Percentiles rank a stretch among this genome's conserved stretches.
Evolutionary conservation across 164 flowering plant species (phyloP).

Genomic region (Dillenia turbinata): DNA sequence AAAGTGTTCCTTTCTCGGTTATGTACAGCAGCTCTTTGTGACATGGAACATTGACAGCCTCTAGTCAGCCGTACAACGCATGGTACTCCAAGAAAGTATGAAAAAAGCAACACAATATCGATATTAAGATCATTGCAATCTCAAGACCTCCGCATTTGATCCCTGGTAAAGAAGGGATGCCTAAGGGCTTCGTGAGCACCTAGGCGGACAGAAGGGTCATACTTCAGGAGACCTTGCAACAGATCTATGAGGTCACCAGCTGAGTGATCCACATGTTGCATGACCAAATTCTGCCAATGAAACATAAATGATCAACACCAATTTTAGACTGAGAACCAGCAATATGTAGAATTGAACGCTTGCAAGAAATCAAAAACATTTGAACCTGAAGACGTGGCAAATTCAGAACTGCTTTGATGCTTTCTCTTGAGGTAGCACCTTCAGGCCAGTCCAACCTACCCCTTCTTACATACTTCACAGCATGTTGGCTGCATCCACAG

Average conservation of each 20-base stretch:
- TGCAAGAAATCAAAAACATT: not conserved
- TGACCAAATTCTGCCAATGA: slow-evolving; percentile 41
- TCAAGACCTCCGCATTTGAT: slow-evolving; percentile 29
- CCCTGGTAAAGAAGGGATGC: slow-evolving; percentile 62
- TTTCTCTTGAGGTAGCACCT: slow-evolving; percentile 66
- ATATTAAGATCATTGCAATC: no score
- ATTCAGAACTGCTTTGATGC: slow-evolving; percentile 61
- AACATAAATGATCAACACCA: not conserved
- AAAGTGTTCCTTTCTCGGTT: no score
- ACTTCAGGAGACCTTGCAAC: slow-evolving; percentile 62
- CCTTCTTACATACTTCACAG: slow-evolving; percentile 61
- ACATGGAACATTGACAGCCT: no score
- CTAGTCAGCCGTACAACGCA: no score
- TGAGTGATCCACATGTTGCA: slow-evolving; percentile 71
- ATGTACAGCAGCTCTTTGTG: no score
- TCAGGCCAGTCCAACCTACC: slow-evolving; percentile 76
- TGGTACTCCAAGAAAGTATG: no score
- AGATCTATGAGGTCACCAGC: slow-evolving; percentile 61
- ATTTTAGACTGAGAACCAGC: not conserved
- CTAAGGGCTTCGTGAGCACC: slow-evolving; percentile 63
- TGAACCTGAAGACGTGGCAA: slow-evolving; percentile 63
- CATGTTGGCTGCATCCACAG: slow-evolving; percentile 37
- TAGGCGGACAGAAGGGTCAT: slow-evolving; percentile 51
- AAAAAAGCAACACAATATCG: no score
- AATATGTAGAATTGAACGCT: not conserved